Evolutionary conservation across 148 eudicot species (phyloP).

Genomic region (Rheum nobile): DNA sequence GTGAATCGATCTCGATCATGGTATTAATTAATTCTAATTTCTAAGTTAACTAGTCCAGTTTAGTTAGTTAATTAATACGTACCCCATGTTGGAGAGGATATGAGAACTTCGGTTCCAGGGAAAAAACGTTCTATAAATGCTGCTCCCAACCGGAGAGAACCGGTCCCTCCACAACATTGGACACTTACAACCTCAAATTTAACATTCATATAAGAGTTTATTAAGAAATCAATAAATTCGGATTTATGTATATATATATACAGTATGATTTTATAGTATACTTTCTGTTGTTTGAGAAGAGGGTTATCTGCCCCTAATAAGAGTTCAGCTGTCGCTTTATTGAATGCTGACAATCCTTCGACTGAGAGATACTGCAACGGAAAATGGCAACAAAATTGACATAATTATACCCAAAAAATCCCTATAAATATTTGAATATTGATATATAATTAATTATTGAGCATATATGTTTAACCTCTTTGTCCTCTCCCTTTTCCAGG

Average conservation of each 20-base stretch:
- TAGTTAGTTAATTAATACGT: too few species aligned
- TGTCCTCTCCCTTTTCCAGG: conserved; percentile 81
- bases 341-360: conserved; percentile 92
- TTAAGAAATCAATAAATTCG: too few species aligned
- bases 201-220: too few species aligned
- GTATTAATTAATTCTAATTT: too few species aligned
- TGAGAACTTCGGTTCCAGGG: conserved; percentile 73
- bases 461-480: conserved; percentile 54
- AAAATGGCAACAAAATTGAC: conserved; percentile 11
- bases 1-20: too few species aligned
- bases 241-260: too few species aligned
- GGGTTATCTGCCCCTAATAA: conserved; percentile 82
- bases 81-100: conserved; percentile 97
- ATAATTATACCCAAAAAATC: too few species aligned
- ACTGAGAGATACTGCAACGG: conserved; percentile 77
- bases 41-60: too few species aligned
- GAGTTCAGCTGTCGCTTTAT: conserved; percentile 77
- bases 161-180: conserved; percentile 95
- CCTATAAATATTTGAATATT: too few species aligned
- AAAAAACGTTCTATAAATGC: conserved; percentile 81
- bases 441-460: too few species aligned
- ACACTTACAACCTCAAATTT: conserved; percentile 73
- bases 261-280: conserved; percentile 13
- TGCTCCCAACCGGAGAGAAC: conserved; percentile 93
- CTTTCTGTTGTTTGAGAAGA: conserved; percentile 63